Percentiles rank a stretch among this genome's conserved stretches.
phyloP scores from a whole-genome alignment of 2,329 filamentous ascomycete species.

The Ophiostoma quercus region DNA sequence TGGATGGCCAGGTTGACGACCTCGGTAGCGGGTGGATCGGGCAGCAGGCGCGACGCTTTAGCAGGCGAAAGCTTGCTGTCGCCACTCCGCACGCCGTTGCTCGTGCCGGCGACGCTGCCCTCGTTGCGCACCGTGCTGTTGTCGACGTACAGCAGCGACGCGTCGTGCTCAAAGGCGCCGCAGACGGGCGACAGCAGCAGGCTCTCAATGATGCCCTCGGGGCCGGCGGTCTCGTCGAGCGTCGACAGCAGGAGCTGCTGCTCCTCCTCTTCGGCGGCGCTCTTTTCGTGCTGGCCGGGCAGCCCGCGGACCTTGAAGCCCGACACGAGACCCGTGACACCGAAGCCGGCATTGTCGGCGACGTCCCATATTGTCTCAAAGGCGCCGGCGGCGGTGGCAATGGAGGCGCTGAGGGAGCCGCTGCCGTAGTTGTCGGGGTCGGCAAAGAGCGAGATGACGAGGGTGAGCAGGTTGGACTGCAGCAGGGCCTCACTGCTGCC shows the following conservation, averaged over 20 bases:
- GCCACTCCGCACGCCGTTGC: slow-evolving; percentile 26
- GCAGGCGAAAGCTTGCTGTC: too few species aligned
- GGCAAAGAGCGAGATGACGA: slow-evolving; percentile 86
- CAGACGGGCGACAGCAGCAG: slow-evolving; percentile 67
- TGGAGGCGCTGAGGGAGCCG: slow-evolving; percentile 73
- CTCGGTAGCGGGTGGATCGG: slow-evolving; percentile 82
- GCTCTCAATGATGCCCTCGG: slow-evolving; percentile 60
- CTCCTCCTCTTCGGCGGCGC: slow-evolving; percentile 34
- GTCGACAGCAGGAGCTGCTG: slow-evolving; percentile 32
- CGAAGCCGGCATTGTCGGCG: slow-evolving; percentile 89
- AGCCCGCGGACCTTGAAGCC: slow-evolving; percentile 69
- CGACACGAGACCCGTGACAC: slow-evolving; percentile 77
- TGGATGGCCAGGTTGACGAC: slow-evolving; percentile 93
- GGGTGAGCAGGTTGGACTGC: slow-evolving; percentile 83
- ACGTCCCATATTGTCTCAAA: slow-evolving; percentile 96
- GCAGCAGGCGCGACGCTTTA: slow-evolving; percentile 38
- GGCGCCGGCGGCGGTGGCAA: slow-evolving; percentile 80
- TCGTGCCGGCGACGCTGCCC: slow-evolving; percentile 11
- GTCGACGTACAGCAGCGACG: slow-evolving; percentile 67
- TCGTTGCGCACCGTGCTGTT: background rate
- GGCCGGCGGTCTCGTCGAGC: slow-evolving; percentile 49
- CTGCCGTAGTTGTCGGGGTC: slow-evolving; percentile 74
- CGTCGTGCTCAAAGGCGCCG: slow-evolving; percentile 82
- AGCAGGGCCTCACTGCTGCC: slow-evolving; percentile 80
- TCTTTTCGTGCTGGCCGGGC: slow-evolving; percentile 59